Evolutionary conservation across 2,329 filamentous ascomycete genomes (phyloP), one percentile per base, ranked within the genome.

Genomic region (Teratosphaeriaceae sp.): DNA sequence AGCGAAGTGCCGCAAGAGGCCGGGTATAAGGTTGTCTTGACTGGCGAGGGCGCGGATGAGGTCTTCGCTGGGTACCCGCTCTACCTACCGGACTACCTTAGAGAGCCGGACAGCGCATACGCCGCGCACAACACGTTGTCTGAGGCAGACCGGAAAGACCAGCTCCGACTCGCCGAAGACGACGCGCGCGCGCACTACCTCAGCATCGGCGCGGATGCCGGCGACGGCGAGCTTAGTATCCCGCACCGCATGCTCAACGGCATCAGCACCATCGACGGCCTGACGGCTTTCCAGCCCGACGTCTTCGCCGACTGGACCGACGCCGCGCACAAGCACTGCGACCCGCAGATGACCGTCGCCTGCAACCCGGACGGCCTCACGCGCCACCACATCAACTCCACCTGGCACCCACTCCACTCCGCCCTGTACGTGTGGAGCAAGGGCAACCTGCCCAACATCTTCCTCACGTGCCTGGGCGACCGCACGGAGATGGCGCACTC

Each of bases 1-100:
- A 72, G 72, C 1, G 65, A 65, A 21, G 50, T 72, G 1, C 65
- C 70, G 1, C 65, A 60, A 11, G 60, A 71, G 29, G 57, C 65
- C 8, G 74, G 73, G 6, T 65, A 72, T 54, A 75, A 75, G 45
- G 75, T 78, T 3, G 69, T 79, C 2, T 59, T 79, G 3, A 76
- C 73, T 0, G 69, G 68, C 26, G 56, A 57, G 40, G 56, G 54
- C 16, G 55, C 55, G 6, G 49, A 52, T 26, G 47, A 50, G 42
- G 59, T 71, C 40, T 78, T 79, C 52, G 69, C 63, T 2, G 76
- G 76, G 22, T 79, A 79, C 47, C 58, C 64, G 0, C 59, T 65
- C 36, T 72, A 72, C 42, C 52, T 66, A 0, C 58, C 65, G 1
- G 73, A 78, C 40, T 69, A 67, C 41, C 62, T 79, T 2, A 64